Conservation (phyloP, 805 yeast genomes). For the Starmera pachycereana region DNA sequence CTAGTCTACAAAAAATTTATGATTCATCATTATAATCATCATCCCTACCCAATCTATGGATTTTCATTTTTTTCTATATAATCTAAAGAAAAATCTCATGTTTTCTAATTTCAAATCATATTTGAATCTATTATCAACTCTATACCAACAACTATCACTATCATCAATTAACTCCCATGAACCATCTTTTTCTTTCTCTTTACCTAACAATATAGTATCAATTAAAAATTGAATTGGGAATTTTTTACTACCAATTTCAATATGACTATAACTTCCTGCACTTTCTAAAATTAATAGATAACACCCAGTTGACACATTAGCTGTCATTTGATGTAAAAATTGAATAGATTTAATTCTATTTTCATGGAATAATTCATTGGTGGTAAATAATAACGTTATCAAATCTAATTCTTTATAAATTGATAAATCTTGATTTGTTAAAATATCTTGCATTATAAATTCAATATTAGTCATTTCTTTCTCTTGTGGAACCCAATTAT, state of each 20-base stretch:
- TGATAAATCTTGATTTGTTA: conserved; percentile 18
- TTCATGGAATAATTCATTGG: conserved; percentile 75
- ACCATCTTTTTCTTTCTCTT: conserved; percentile 33
- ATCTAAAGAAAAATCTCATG: conserved; percentile 76
- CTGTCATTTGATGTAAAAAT: conserved; percentile 43
- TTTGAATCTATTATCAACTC: conserved; percentile 40
- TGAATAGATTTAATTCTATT: conserved; percentile 51
- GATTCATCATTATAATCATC: no score
- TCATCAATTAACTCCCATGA: conserved; percentile 57
- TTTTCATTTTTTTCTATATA: conserved; percentile 45
- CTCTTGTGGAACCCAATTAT: conserved; percentile 43
- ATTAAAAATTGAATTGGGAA: conserved; percentile 79
- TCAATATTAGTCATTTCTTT: conserved; percentile 21
- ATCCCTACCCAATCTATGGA: not conserved
- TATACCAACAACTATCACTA: conserved; percentile 76
- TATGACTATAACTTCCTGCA: conserved; percentile 84
- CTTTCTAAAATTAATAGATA: conserved; percentile 66
- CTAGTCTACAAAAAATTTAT: no score
- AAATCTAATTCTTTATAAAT: conserved; percentile 28
- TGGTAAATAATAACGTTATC: conserved; percentile 72
- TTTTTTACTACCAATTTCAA: conserved; percentile 60
- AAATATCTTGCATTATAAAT: conserved; percentile 27
- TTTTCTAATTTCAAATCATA: conserved; percentile 71
- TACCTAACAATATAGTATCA: conserved; percentile 60
- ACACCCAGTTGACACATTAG: conserved; percentile 44